Evolutionary conservation across 1,284 basidiomycete genomes (phyloP).

Genomic region (Inonotus obliquus): DNA sequence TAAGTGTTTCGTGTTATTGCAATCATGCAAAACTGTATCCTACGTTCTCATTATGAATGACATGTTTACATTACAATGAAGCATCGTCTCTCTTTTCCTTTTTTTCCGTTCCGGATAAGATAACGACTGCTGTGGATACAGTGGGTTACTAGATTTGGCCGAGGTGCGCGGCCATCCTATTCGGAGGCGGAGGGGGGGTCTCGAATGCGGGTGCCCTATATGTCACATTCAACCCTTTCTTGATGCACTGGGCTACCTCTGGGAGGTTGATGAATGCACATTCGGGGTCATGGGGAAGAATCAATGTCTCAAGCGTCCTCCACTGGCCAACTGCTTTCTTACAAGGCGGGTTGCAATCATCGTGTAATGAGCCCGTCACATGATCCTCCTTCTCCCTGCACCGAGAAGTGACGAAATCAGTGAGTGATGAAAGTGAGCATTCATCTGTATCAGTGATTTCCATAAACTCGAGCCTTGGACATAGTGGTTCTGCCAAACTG

Average conservation of each 20-base stretch:
- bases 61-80: neutral
- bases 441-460: neutral
- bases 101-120: neutral
- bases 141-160: neutral
- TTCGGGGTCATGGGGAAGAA: conserved; percentile 1
- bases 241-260: neutral
- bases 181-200: neutral
- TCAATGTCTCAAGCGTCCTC: neutral
- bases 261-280: neutral
- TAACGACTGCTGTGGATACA: neutral
- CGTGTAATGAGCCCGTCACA: neutral
- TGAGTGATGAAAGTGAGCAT: neutral
- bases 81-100: neutral
- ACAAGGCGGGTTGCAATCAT: too few species aligned
- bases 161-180: neutral
- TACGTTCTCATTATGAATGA: neutral
- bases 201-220: neutral
- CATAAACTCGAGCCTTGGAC: neutral
- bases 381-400: neutral
- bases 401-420: neutral
- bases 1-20: neutral
- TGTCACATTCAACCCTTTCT: conserved; percentile 4
- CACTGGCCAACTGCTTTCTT: neutral
- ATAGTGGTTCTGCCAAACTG: neutral
- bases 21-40: neutral